Base-by-base conservation (phyloP, 148 eudicot species). In the Vaccinium myrtillus region DNA sequence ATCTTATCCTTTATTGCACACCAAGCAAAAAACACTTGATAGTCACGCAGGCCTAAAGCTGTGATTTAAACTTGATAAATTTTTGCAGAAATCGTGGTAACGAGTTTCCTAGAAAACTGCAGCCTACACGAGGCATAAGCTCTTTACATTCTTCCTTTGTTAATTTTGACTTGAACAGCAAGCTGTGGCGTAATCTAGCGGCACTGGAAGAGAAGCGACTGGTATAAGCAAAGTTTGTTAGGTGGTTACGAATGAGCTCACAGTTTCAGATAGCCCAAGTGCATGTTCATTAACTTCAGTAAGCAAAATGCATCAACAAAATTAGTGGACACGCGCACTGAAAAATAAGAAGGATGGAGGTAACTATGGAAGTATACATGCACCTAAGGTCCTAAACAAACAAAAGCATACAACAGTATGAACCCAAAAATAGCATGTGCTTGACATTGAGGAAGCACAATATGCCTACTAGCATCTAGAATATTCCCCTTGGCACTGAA, bases 371-470 rank as follows among this genome's bases (percentile, higher is more conserved):
- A 65, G 46, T 15, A 32, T 30, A 32, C 18, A 7, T 0, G 46
- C 46, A 32, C 46, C 5, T 30, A 70, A 70, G 75, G 16, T 70
- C 19, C 16, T 1, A 12, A 27, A 32, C 18, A 70, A 30, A 30
- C 19, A 30, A 70, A 70, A 70, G 19, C 75, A 27, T 14, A 27
- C 46, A 70, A 27, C 46, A 74, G 23, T 8, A 19, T 19, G 49
- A 39, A 43, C 53, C 16, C 78, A 43, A 39, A 75, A 65, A 46
- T 5, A 8, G 21, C 0, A 46, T 14, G 21, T 73, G 78, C 53
- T 75, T 75, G 78, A 43, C 78, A 75, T 21, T 75, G 78, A 75
- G 78, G 78, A 46, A 75, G 78, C 51, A 75, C 46, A 75, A 75
- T 7, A 75, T 16, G 51, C 12, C 50, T 18, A 75, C 53, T 75